A percentile compares a stretch with the other conserved stretches of the same genome.
These are phyloP conservation scores for Sporothrix brunneoviolacea DNA, from an alignment of 2,329 filamentous ascomycete species.

Conservation along the genomic window DNA sequence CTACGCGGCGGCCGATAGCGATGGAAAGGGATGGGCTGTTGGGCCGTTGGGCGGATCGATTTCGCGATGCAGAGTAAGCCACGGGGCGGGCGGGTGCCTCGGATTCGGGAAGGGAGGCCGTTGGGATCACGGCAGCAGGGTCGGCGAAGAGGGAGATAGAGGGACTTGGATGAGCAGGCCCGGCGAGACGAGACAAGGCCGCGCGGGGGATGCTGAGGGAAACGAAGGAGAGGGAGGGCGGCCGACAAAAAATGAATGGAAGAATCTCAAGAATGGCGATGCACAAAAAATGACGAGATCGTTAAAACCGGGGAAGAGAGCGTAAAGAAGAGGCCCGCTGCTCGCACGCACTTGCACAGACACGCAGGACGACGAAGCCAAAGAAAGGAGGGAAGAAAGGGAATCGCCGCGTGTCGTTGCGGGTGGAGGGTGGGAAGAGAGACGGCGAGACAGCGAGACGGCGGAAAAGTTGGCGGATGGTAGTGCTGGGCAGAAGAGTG, in stretches of 20 bases:
- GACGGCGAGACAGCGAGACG: constrained; percentile 1
- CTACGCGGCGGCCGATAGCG: too few species aligned
- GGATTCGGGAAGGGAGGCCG: too few species aligned
- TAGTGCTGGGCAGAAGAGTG: background rate
- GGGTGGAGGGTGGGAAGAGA: too few species aligned
- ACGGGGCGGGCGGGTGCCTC: too few species aligned
- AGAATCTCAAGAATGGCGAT: too few species aligned
- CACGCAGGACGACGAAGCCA: background rate
- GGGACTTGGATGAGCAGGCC: background rate
- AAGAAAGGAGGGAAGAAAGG: background rate
- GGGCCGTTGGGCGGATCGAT: too few species aligned
- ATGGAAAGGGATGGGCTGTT: too few species aligned
- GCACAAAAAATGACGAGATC: background rate
- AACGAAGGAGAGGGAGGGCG: too few species aligned
- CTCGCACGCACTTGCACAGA: background rate
- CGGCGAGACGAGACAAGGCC: too few species aligned
- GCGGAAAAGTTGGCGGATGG: constrained; percentile 9
- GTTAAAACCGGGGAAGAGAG: background rate
- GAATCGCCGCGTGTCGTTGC: constrained; percentile 6
- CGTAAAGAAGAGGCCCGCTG: background rate
- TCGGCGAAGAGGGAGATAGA: background rate
- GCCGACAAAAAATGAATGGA: background rate
- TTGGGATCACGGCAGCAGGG: too few species aligned
- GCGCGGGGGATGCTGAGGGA: too few species aligned
- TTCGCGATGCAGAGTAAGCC: too few species aligned